These are phyloP conservation scores for Fusarium sp. DNA, from an alignment of 2,329 filamentous ascomycete species.

Conservation along the genomic window DNA sequence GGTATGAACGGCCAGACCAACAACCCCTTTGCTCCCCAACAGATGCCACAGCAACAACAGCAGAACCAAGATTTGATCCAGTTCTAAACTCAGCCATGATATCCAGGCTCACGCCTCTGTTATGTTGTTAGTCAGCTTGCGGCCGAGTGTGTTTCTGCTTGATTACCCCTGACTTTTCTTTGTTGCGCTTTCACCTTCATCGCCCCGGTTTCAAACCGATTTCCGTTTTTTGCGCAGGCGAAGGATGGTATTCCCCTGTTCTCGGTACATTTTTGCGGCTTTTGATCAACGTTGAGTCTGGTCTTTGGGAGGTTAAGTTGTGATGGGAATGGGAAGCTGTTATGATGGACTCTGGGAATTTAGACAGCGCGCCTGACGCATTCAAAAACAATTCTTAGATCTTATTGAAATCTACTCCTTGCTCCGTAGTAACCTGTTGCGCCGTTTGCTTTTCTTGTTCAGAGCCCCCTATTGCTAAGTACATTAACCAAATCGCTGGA, in stretches of 20 bases:
- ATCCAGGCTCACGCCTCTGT: conserved; percentile 5
- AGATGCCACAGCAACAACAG: conserved; percentile 56
- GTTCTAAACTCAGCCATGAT: conserved; percentile 57
- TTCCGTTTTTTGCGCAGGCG: conserved; percentile 45
- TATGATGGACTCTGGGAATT: conserved; percentile 42
- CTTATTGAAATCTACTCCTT: conserved; percentile 46
- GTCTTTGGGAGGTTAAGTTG: conserved; percentile 43
- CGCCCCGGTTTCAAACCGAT: conserved; percentile 37
- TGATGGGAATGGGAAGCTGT: conserved; percentile 42
- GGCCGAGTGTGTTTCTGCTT: conserved; percentile 17
- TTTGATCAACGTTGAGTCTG: conserved; percentile 38
- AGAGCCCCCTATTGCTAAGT: conserved; percentile 9
- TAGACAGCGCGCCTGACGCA: conserved; percentile 49
- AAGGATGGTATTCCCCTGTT: conserved; percentile 47
- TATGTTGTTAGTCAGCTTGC: conserved; percentile 7
- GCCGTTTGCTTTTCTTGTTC: conserved; percentile 20
- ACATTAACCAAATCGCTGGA: conserved; percentile 10
- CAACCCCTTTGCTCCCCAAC: conserved; percentile 68
- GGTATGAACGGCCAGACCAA: conserved; percentile 64
- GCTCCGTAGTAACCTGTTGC: conserved; percentile 32
- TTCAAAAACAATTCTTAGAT: conserved; percentile 50
- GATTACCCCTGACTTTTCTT: conserved; percentile 28
- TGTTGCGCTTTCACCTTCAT: conserved; percentile 34
- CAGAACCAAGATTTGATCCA: conserved; percentile 71
- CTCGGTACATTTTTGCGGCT: conserved; percentile 42